Evolutionary conservation across 441 rosid species (phyloP).

Genomic region (Populus tomentosa): DNA sequence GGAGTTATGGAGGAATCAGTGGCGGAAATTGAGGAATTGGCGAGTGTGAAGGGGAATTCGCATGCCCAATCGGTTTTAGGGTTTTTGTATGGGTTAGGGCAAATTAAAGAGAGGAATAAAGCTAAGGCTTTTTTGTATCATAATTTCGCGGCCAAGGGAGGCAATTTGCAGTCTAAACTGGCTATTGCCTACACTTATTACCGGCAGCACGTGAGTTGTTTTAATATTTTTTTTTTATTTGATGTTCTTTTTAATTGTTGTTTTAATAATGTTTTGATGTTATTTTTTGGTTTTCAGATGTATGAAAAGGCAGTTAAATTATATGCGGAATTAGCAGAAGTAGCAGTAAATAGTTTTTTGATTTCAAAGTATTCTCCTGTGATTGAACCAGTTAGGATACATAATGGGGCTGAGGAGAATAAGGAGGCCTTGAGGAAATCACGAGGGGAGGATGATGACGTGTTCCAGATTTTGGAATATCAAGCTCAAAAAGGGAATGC

Average conservation of each 20-base stretch:
- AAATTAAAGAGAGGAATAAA: constrained; percentile 67
- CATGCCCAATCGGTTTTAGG: constrained; percentile 78
- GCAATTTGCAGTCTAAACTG: constrained; percentile 91
- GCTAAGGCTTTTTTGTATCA: constrained; percentile 77
- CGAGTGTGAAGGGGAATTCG: constrained; percentile 56
- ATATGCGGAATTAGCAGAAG: constrained; percentile 89
- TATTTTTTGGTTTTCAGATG: constrained; percentile 49
- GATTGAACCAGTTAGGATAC: constrained; percentile 87
- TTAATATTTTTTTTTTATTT: background rate
- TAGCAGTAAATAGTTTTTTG: constrained; percentile 89
- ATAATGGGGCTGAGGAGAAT: constrained; percentile 92
- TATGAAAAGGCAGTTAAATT: constrained; percentile 68
- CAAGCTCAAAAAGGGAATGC: constrained; percentile 97
- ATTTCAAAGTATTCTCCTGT: constrained; percentile 92
- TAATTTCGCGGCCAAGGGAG: constrained; percentile 64
- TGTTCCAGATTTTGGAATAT: constrained; percentile 93
- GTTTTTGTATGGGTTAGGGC: constrained; percentile 66
- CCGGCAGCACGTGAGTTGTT: constrained; percentile 75
- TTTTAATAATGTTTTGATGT: background rate
- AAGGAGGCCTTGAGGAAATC: constrained; percentile 88
- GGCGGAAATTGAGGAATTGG: constrained; percentile 47
- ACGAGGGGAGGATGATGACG: constrained; percentile 94
- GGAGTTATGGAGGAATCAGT: constrained; percentile 68
- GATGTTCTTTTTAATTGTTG: background rate
- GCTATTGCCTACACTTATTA: constrained; percentile 78